A percentile compares a stretch with the other conserved stretches of the same genome.
These are phyloP conservation scores for Saraca asoca DNA, from an alignment of 331 rosid genomes.

Conservation along the genomic window DNA sequence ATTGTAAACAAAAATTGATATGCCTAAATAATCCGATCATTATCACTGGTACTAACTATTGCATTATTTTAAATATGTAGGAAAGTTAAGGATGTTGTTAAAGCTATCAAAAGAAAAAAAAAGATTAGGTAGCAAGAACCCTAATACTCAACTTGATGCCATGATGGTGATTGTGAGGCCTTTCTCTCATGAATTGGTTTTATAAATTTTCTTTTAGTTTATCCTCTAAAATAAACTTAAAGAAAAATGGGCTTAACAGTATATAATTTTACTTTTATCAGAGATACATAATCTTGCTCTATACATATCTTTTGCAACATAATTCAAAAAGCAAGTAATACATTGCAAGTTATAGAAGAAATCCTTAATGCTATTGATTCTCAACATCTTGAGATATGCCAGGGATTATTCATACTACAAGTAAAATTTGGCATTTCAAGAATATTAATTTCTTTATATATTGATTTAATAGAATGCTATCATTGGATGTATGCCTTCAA, in stretches of 20 bases:
- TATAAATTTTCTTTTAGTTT: neutral
- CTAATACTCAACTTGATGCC: slow-evolving; percentile 74
- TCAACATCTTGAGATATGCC: slow-evolving; percentile 49
- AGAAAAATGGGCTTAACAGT: slow-evolving; percentile 16
- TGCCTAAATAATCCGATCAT: slow-evolving; percentile 24
- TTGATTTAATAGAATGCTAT: slow-evolving; percentile 12
- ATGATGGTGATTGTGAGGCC: slow-evolving; percentile 65
- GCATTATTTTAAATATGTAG: too few species aligned
- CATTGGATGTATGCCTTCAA: neutral
- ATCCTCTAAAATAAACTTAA: slow-evolving; percentile 1
- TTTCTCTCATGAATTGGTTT: slow-evolving; percentile 18
- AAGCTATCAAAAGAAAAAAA: slow-evolving; percentile 89
- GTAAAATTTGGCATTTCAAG: slow-evolving; percentile 8
- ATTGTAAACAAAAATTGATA: slow-evolving; percentile 24
- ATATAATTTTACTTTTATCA: neutral
- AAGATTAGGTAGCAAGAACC: slow-evolving; percentile 72
- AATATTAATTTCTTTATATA: neutral
- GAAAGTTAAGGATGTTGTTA: slow-evolving; percentile 75
- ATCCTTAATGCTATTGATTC: slow-evolving; percentile 77
- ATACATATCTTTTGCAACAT: slow-evolving; percentile 54
- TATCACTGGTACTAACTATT: slow-evolving; percentile 27
- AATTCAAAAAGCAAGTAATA: slow-evolving; percentile 78
- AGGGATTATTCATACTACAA: neutral
- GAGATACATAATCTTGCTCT: slow-evolving; percentile 32
- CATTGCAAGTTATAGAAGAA: slow-evolving; percentile 73